Conservation (phyloP, 805 yeast genomes). For the Tetrapisispora iriomotensis region DNA sequence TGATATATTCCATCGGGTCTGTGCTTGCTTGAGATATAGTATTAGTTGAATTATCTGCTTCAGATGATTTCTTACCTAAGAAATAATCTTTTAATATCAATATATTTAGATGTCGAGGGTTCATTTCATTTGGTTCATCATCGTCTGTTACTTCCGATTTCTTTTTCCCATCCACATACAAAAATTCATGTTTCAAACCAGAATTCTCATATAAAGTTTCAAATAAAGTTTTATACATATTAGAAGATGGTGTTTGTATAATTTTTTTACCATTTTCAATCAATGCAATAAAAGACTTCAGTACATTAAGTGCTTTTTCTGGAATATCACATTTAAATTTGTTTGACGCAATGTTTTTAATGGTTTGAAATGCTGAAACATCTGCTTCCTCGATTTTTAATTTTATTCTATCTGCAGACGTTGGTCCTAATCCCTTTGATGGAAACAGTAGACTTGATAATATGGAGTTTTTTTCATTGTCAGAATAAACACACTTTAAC, state of each 20-base stretch:
- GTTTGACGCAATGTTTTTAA: constrained; percentile 9
- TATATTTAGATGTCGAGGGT: constrained; percentile 24
- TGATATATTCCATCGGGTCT: constrained; percentile 10
- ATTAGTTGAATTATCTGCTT: background rate
- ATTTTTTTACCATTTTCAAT: constrained; percentile 16
- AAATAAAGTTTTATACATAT: constrained; percentile 16
- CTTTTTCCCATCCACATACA: constrained; percentile 19
- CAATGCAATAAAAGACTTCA: constrained; percentile 16
- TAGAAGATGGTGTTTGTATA: constrained; percentile 5
- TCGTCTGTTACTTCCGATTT: constrained; percentile 14
- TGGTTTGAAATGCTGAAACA: constrained; percentile 9
- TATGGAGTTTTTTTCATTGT: constrained; percentile 50
- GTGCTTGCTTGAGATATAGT: background rate
- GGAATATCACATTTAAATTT: constrained; percentile 11
- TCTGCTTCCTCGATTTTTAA: constrained; percentile 8
- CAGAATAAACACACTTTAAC: constrained; percentile 50
- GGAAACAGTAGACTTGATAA: constrained; percentile 51
- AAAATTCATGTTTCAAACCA: constrained; percentile 22
- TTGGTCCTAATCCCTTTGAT: constrained; percentile 57
- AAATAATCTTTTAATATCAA: constrained; percentile 18
- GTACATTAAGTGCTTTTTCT: constrained; percentile 14
- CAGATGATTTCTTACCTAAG: constrained; percentile 5
- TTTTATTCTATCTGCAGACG: constrained; percentile 32
- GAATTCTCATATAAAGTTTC: constrained; percentile 24
- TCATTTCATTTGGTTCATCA: constrained; percentile 14